Evolutionary conservation across 768 basidiomycete species (phyloP).

Genomic region (Trametes meyenii): DNA sequence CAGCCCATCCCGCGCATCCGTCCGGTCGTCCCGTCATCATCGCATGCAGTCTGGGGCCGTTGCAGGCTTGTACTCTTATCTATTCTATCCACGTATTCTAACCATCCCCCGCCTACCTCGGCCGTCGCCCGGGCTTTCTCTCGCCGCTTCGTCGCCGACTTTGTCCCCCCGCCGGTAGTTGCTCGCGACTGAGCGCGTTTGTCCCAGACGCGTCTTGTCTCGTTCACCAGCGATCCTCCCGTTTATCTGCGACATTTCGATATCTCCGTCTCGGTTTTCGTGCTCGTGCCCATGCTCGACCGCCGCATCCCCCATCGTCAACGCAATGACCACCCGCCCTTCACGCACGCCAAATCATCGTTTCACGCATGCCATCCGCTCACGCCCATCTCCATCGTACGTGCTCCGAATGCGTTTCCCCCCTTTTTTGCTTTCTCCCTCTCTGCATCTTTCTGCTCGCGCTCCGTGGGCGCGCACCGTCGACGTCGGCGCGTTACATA

Average conservation of each 20-base stretch:
- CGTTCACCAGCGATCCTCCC: no score
- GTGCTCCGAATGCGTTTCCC: background rate
- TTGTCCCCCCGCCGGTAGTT: no score
- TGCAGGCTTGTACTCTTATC: constrained; percentile 4
- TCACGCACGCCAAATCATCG: no score
- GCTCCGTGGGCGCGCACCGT: background rate
- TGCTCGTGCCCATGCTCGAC: no score
- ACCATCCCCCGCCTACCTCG: constrained; percentile 3
- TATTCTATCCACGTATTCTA: constrained; percentile 1
- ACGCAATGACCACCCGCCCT: no score
- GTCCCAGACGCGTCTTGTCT: no score
- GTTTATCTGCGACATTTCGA: no score
- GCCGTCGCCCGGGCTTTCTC: background rate
- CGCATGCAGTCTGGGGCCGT: constrained; percentile 11
- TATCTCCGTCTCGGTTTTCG: no score
- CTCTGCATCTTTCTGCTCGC: background rate
- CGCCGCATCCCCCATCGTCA: no score
- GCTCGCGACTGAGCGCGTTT: no score
- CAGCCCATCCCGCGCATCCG: background rate
- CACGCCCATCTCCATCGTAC: background rate
- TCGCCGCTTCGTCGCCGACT: background rate
- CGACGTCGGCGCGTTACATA: constrained; percentile 14
- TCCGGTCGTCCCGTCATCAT: background rate
- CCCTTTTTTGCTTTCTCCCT: background rate
- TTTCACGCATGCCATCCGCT: background rate